These are phyloP conservation scores for Claviceps africana DNA, from an alignment of 2,329 filamentous ascomycete species.

Conservation along the genomic window DNA sequence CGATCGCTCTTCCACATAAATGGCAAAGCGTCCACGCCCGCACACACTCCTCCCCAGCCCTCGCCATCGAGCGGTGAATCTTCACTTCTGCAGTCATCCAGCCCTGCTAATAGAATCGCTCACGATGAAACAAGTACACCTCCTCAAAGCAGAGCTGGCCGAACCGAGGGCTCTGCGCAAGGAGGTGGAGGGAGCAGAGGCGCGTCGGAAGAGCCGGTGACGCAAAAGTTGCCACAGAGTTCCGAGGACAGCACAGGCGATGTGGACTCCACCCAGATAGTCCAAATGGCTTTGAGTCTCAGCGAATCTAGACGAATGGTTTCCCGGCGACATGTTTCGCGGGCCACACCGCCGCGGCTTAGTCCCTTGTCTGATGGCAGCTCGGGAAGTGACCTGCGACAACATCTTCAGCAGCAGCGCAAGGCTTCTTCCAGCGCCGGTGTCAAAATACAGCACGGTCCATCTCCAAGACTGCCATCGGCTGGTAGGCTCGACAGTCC, in stretches of 20 bases:
- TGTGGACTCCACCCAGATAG: constrained; percentile 75
- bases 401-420: constrained; percentile 60
- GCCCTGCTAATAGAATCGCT: neutral
- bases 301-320: constrained; percentile 65
- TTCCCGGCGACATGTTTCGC: constrained; percentile 41
- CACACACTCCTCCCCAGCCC: neutral
- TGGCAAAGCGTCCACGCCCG: constrained; percentile 8
- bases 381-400: constrained; percentile 45
- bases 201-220: neutral
- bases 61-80: neutral
- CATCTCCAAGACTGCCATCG: constrained; percentile 25
- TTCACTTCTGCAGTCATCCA: neutral
- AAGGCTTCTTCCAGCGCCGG: constrained; percentile 47
- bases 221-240: neutral
- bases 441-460: constrained; percentile 35
- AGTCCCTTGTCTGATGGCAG: constrained; percentile 38
- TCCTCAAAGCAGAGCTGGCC: neutral
- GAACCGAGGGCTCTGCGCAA: neutral
- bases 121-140: neutral
- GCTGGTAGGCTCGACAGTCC: constrained; percentile 29
- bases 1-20: constrained; percentile 12
- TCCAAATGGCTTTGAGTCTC: constrained; percentile 79
- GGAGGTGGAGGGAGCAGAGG: neutral
- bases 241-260: constrained; percentile 29
- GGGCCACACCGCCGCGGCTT: constrained; percentile 34